Base-by-base conservation (phyloP, 2,329 filamentous ascomycete species). In the Fusarium sp. region DNA sequence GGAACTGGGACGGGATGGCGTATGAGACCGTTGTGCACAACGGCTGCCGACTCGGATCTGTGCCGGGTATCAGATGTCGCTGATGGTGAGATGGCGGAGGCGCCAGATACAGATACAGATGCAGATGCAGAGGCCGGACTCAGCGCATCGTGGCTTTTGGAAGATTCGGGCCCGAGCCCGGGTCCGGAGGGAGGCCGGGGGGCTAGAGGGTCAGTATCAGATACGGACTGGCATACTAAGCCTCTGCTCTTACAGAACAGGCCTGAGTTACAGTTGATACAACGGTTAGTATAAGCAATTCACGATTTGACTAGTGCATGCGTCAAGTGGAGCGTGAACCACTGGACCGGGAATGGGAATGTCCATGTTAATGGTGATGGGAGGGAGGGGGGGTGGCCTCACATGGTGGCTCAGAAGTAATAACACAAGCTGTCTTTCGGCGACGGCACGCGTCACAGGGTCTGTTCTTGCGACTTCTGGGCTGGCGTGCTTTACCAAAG, bases 401-500 rank as follows among this genome's bases (percentile, higher is more conserved):
- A 84, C 83, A 84, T 59, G 82, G 83, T 50, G 82, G 82, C 59
- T 78, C 74, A 13, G 75, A 76, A 29, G 80, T 78, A 56, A 84
- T 84, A 10, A 84, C 79, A 69, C 82, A 84, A n/a, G 81, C 83
- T 41, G 82, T 83, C 74, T 84, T 84, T 20, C 83, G 76, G 46
- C 75, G 76, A 11, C 82, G 80, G 65, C 83, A 84, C 13, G 78
- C 77, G 72, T 84, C 83, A 63, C 83, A 84, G 4, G 83, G 83
- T 26, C 81, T 78, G 58, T 81, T 82, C 73, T 84, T 84, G 59
- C 82, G 80, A 70, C 83, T 84, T 56, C 82, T 72, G 33, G 78
- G 79, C 68, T 79, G 75, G 49, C 81, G 73, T 21, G 81, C 76
- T 43, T 74, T 75, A 60, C 81, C 81, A 70, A 82, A 82, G 63